Base-by-base conservation (phyloP, 164 flowering plant genomes). In the Cinnamomum chago region DNA sequence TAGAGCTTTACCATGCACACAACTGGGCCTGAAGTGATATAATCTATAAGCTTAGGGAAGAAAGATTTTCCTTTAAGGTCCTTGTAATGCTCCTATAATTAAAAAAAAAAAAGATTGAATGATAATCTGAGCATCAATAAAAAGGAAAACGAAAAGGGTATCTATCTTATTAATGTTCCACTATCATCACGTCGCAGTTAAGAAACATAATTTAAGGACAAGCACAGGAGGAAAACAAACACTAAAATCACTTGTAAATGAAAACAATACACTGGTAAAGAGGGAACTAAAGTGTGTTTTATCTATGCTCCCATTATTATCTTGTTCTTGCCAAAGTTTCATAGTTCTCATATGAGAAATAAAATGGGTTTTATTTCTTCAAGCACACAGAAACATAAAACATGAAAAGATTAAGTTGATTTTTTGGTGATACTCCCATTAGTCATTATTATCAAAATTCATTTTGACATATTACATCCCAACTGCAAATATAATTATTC, bases 11-110 rank as follows among this genome's bases (percentile, higher is more conserved):
- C 99, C 99, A 95, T 95, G 76, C 97, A 93, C 33, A 93, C 92
- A 82, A 95, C 99, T 65, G 99, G 99, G 23, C 99, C 99, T 6
- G 99, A 95, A 62, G 95, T 92, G 64, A 95, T 92, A 79, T 93
- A 95, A 33, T 88, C 81, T n/a, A 89, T 90, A 77, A 95, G 81
- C 76, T 87, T 89, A 28, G 97, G 97, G 84, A 87, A 95, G 82
- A 95, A 95, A 12, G 95, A 71, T 78, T 85, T 95, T n/a, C 83
- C 77, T 75, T 85, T 86, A 75, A 92, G 93, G 83, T 93, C 99
- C 79, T 92, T 91, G 79, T 95, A 95, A 79, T 95, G 99, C 81
- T 95, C 99, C 99, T 95, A 81, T 12, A 78, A 73, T 28, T 27
- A 62, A 66, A 70, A 58, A 67, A 65, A 24, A 24, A 24, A 24